These are phyloP conservation scores for Phytophthora megakarya DNA, from an alignment of 352 stramenopile species.

Conservation along the genomic window DNA sequence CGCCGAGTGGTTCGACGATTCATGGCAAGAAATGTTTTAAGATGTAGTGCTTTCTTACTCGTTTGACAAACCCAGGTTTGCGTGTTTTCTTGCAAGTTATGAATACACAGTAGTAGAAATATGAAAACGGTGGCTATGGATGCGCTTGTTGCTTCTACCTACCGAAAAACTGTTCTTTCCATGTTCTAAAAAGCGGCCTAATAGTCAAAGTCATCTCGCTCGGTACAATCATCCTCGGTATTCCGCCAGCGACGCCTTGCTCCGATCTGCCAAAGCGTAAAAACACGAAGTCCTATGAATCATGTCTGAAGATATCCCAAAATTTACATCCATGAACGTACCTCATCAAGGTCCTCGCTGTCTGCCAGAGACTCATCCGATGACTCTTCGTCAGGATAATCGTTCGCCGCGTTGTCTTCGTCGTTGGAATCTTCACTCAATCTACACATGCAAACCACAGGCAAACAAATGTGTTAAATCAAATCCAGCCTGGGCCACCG, in stretches of 20 bases:
- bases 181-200: slow-evolving; percentile 4
- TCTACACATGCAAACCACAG: slow-evolving; percentile 35
- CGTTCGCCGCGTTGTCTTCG: slow-evolving; percentile 76
- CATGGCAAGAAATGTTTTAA: slow-evolving; percentile 38
- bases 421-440: slow-evolving; percentile 87
- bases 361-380: slow-evolving; percentile 41
- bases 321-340: slow-evolving; percentile 27
- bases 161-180: background rate
- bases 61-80: background rate
- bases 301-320: slow-evolving; percentile 6
- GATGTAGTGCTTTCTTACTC: too few relatives aligned
- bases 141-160: background rate
- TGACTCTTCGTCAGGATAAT: slow-evolving; percentile 87
- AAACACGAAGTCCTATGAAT: slow-evolving; percentile 17
- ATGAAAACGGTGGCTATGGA: too few relatives aligned
- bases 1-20: slow-evolving; percentile 28
- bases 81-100: background rate
- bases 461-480: slow-evolving; percentile 27
- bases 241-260: slow-evolving; percentile 22
- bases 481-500: slow-evolving; percentile 27
- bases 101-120: too few relatives aligned
- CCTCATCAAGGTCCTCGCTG: slow-evolving; percentile 46
- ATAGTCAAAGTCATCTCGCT: slow-evolving; percentile 39
- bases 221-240: slow-evolving; percentile 32
- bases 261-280: slow-evolving; percentile 33